These are phyloP conservation scores for Hypoxylon lienhwacheense DNA, from an alignment of 495 filamentous ascomycete genomes.

Conservation along the genomic window DNA sequence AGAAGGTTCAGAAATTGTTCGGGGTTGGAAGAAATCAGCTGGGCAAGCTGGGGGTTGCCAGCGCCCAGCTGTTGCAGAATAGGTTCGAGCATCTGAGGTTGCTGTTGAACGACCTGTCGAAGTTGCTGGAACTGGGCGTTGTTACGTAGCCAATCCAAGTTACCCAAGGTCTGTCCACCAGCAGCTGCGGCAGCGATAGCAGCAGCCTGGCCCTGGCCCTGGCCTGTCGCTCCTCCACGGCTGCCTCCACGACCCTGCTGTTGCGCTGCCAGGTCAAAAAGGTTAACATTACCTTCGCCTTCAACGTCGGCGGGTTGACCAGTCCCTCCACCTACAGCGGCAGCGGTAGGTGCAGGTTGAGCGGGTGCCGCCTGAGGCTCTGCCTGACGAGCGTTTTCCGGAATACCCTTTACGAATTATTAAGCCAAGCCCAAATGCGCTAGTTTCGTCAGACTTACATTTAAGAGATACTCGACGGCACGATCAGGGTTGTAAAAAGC, in stretches of 20 bases:
- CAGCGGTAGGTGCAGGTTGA: slow-evolving; percentile 43
- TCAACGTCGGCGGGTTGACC: slow-evolving; percentile 46
- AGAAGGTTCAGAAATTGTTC: slow-evolving; percentile 90
- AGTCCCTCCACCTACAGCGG: slow-evolving; percentile 43
- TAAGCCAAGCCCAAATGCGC: background rate
- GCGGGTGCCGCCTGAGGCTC: slow-evolving; percentile 41
- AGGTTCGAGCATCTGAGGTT: slow-evolving; percentile 96
- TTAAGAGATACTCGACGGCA: slow-evolving; percentile 93
- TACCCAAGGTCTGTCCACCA: slow-evolving; percentile 64
- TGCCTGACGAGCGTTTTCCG: slow-evolving; percentile 69
- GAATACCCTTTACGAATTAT: slow-evolving; percentile 71
- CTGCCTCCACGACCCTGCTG: slow-evolving; percentile 65
- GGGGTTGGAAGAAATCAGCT: slow-evolving; percentile 84
- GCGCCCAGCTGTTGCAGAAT: slow-evolving; percentile 96
- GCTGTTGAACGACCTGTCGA: slow-evolving; percentile 92
- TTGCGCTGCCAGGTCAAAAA: slow-evolving; percentile 88
- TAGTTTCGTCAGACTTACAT: slow-evolving; percentile 55
- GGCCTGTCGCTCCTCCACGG: slow-evolving; percentile 37
- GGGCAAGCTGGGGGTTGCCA: slow-evolving; percentile 91
- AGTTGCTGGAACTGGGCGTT: slow-evolving; percentile 98
- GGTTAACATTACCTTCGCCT: slow-evolving; percentile 75
- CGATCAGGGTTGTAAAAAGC: slow-evolving; percentile 96
- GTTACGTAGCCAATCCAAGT: slow-evolving; percentile 91
- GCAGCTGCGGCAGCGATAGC: slow-evolving; percentile 54
- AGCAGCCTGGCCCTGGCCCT: slow-evolving; percentile 46